Percentiles rank a stretch among this genome's conserved stretches.
Conservation (phyloP, 1,284 basidiomycete genomes). For the Fomitopsis palustris region DNA sequence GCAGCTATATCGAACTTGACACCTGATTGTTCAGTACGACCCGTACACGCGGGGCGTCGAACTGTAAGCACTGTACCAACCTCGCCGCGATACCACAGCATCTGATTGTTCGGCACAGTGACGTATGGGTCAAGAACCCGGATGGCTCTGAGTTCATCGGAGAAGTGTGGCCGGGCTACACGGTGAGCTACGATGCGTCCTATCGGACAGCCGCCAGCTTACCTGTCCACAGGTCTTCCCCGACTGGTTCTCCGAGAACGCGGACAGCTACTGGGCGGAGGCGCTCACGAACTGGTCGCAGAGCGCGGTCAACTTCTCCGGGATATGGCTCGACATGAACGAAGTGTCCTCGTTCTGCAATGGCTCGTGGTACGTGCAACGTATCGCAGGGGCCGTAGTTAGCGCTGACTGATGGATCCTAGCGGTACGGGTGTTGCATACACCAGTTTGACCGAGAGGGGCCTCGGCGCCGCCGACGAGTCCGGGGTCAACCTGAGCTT, state of each 20-base stretch:
- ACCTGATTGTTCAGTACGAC: not conserved
- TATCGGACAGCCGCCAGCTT: not conserved
- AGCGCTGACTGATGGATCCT: no score
- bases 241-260: constrained; percentile 66
- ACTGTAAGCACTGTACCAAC: not conserved
- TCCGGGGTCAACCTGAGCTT: constrained; percentile 45
- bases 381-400: no score
- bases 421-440: no score
- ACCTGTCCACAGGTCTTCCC: constrained; percentile 42
- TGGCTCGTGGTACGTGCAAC: constrained; percentile 59
- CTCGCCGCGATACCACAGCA: no score
- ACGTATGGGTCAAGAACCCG: constrained; percentile 24
- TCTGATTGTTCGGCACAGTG: no score
- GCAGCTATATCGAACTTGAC: not conserved
- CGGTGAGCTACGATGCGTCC: constrained; percentile 25
- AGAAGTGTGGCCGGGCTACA: constrained; percentile 58
- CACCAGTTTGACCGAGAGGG: constrained; percentile 29
- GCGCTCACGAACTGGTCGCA: constrained; percentile 49
- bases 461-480: constrained; percentile 44
- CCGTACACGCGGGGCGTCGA: constrained; percentile 1
- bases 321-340: constrained; percentile 80
- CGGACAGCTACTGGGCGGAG: constrained; percentile 34
- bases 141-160: constrained; percentile 66
- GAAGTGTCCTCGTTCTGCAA: constrained; percentile 64
- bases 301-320: constrained; percentile 59